A percentile compares a stretch with the other conserved stretches of the same genome.
Evolutionary conservation across 1,284 basidiomycete species (phyloP).

Genomic region (Laetiporus sulphureus): DNA sequence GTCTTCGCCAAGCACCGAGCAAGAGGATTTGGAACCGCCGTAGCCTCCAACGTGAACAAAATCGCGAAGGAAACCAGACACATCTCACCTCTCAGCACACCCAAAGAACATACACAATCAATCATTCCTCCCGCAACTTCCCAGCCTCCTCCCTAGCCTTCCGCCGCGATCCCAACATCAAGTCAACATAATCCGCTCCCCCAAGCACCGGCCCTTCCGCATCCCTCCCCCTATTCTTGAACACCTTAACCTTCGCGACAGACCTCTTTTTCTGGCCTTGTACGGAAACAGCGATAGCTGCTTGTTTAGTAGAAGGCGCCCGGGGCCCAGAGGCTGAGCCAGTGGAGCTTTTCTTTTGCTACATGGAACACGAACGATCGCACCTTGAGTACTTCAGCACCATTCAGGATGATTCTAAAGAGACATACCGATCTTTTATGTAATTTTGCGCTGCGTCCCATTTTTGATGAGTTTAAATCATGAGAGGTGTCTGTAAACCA

Average conservation of each 20-base stretch:
- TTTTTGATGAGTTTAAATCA: constrained; percentile 2
- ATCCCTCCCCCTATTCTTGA: constrained; percentile 18
- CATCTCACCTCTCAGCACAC: too few species aligned
- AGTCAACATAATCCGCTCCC: constrained; percentile 68
- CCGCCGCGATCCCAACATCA: constrained; percentile 64
- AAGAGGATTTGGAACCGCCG: too few species aligned
- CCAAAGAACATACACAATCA: neutral
- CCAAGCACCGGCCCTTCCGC: constrained; percentile 46
- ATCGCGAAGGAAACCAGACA: too few species aligned
- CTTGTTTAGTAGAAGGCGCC: constrained; percentile 8
- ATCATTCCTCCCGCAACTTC: constrained; percentile 36
- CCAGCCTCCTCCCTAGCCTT: constrained; percentile 57
- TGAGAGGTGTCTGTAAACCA: neutral
- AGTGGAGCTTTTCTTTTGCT: constrained; percentile 18
- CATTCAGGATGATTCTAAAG: neutral
- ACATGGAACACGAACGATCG: neutral
- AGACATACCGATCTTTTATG: constrained; percentile 17
- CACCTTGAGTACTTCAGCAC: neutral
- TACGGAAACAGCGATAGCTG: constrained; percentile 9
- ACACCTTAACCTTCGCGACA: constrained; percentile 34
- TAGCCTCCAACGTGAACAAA: too few species aligned
- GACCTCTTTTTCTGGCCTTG: constrained; percentile 37
- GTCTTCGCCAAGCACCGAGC: too few species aligned
- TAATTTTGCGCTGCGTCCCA: constrained; percentile 25
- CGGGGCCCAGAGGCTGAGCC: constrained; percentile 7